phyloP scores from a whole-genome alignment of 2,329 filamentous ascomycete genomes.

The Cytospora piceicola region DNA sequence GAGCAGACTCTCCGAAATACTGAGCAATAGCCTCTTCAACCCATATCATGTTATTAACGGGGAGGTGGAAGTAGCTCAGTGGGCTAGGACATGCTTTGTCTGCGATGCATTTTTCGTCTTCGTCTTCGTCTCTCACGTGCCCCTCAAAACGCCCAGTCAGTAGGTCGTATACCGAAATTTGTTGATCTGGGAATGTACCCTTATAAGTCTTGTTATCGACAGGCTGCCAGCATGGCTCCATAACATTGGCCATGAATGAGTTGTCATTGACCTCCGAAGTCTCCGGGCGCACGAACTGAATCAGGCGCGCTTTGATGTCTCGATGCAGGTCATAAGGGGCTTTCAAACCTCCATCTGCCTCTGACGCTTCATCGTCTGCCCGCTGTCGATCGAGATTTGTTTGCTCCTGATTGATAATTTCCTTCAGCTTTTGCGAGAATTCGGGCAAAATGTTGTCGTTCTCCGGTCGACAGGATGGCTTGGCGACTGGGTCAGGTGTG shows the following conservation, averaged over 20 bases:
- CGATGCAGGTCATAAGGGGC: conserved; percentile 13
- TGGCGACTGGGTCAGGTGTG: not conserved
- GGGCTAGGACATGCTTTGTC: conserved; percentile 8
- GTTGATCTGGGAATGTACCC: conserved; percentile 23
- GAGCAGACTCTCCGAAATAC: conserved; percentile 37
- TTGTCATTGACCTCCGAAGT: not conserved
- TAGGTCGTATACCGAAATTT: conserved; percentile 17
- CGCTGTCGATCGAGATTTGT: not conserved
- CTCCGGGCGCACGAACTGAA: conserved; percentile 9
- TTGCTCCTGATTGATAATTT: conserved; percentile 6
- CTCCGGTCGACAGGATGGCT: not conserved
- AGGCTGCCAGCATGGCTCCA: conserved; percentile 13
- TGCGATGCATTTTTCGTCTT: not conserved
- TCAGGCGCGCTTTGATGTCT: conserved; percentile 22
- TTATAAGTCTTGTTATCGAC: conserved; percentile 19
- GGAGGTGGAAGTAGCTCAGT: conserved; percentile 32
- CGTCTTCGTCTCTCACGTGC: too few species aligned
- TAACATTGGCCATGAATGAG: conserved; percentile 6
- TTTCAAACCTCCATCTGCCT: conserved; percentile 1
- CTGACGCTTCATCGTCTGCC: not conserved
- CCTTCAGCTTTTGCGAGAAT: conserved; percentile 11
- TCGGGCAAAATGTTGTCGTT: conserved; percentile 4
- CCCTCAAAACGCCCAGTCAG: conserved; percentile 5
- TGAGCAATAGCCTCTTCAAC: conserved; percentile 37
- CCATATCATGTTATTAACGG: conserved; percentile 32